phyloP scores from a whole-genome alignment of 2,329 filamentous ascomycete genomes.

The Pestalotiopsis sp. region DNA sequence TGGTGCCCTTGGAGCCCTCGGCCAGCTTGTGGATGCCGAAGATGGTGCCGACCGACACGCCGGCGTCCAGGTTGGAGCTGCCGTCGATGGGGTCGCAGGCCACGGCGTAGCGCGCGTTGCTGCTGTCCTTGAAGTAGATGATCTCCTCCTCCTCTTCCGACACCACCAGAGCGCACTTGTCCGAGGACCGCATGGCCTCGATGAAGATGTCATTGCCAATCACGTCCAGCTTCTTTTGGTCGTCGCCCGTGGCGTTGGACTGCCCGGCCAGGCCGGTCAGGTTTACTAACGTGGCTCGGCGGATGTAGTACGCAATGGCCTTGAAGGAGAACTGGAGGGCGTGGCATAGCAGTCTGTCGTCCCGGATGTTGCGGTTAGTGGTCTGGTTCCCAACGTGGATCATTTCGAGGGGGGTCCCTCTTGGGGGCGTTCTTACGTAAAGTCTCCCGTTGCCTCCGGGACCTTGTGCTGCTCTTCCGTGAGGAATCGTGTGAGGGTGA shows the following conservation, averaged over 20 bases:
- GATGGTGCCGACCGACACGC: constrained; percentile 96
- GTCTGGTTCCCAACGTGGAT: not conserved
- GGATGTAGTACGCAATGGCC: constrained; percentile 99
- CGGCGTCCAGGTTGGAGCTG: constrained; percentile 94
- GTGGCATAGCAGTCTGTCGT: constrained; percentile 81
- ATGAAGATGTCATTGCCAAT: constrained; percentile 99
- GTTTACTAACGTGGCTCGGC: constrained; percentile 91
- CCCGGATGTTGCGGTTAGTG: not conserved
- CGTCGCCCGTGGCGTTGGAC: constrained; percentile 92
- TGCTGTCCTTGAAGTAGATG: constrained; percentile 79
- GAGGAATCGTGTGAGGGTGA: constrained; percentile 92
- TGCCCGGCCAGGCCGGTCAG: constrained; percentile 92
- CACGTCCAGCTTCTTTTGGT: constrained; percentile 99
- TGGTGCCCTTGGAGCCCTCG: constrained; percentile 70
- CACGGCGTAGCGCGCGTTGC: constrained; percentile 85
- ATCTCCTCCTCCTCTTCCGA: constrained; percentile 96
- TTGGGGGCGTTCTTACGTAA: constrained; percentile 67
- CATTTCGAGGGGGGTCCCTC: not conserved
- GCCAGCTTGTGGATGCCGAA: constrained; percentile 91
- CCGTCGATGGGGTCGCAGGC: constrained; percentile 98
- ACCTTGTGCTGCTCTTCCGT: constrained; percentile 95
- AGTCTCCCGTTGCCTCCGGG: constrained; percentile 94
- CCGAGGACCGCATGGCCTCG: constrained; percentile 88
- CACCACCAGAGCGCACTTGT: constrained; percentile 88
- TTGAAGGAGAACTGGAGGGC: constrained; percentile 99